Conservation (phyloP, 2,329 filamentous ascomycete species). For the Hyphodiscus sp. region DNA sequence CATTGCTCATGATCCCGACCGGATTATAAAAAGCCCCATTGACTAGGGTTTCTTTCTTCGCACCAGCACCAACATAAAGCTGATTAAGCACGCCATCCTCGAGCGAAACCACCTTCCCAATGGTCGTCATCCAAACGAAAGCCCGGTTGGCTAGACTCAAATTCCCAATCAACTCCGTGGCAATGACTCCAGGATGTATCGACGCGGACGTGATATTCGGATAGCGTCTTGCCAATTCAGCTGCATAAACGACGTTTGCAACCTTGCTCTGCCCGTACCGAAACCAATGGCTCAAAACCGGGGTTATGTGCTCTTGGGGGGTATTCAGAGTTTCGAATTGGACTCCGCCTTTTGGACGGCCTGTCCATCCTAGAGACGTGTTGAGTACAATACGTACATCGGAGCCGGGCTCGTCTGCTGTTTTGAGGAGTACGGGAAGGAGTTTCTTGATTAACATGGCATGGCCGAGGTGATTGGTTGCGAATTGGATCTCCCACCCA, state of each 20-base stretch:
- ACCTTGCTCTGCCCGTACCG: slow-evolving; percentile 43
- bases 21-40: no score
- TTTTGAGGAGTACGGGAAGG: slow-evolving; percentile 28
- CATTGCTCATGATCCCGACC: no score
- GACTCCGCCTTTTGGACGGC: slow-evolving; percentile 7
- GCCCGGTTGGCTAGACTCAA: no score
- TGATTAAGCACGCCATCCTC: no score
- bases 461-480: slow-evolving; percentile 43
- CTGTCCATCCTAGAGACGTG: slow-evolving; percentile 6
- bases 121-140: no score
- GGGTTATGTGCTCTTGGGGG: slow-evolving; percentile 8
- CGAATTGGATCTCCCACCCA: slow-evolving; percentile 43
- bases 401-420: slow-evolving; percentile 6
- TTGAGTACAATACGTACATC: slow-evolving; percentile 21
- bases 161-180: slow-evolving; percentile 8
- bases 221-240: slow-evolving; percentile 35
- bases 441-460: slow-evolving; percentile 36
- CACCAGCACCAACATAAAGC: no score
- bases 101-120: no score
- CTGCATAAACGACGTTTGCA: slow-evolving; percentile 40
- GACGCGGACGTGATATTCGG: slow-evolving; percentile 33
- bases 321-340: slow-evolving; percentile 7
- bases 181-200: slow-evolving; percentile 26
- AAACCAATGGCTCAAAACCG: no score
- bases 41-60: no score